Base-by-base conservation (phyloP, 345 rosid species). In the Zanthoxylum bungeanum region DNA sequence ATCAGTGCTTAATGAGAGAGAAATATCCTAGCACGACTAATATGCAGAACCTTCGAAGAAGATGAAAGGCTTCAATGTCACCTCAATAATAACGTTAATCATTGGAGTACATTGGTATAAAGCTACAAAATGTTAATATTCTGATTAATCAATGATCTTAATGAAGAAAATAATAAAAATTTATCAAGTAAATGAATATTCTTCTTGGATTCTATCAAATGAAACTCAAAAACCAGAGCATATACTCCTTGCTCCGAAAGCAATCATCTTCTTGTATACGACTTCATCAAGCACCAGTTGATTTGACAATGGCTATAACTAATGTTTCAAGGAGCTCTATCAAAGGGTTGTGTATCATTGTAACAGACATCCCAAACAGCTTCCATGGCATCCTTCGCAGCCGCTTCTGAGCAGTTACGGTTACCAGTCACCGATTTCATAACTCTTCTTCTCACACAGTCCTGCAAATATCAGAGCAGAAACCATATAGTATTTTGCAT, bases 301-400 rank as follows among this genome's bases (percentile, higher is more conserved):
- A 36, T 65, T 47, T 5, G 28, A 67, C 63, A 50, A 27, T 49
- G 17, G 40, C 53, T 19, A 33, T 40, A 28, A 60, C 36, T 30
- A n/a, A 34, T 42, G 63, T 31, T 24, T 89, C 84, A 96, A 39
- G 98, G 99, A 82, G 93, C 99, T 84, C 97, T 85, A 50, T 93
- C 96, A 71, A 96, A 96, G 71, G 98, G 99, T 68, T 85, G 70
- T 39, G 99, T 89, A 67, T 96, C 99, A 67, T 93, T 91, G 81
- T 96, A 96, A 80, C 98, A 96, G 64, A 86, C 81, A 78, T 93
- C 98, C 98, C 98, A 91, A 33, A 89, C 89, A 1, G 93, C 97
- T 78, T 92, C 94, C 91, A 95, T 88, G 2, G 97, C 97, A 59
- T 91, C 89, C 82, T 76, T 88, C 16, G 93, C 89, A 39, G 92